Conservation (phyloP, 2,329 filamentous ascomycete genomes). For the Pestalotiopsis sp. region DNA sequence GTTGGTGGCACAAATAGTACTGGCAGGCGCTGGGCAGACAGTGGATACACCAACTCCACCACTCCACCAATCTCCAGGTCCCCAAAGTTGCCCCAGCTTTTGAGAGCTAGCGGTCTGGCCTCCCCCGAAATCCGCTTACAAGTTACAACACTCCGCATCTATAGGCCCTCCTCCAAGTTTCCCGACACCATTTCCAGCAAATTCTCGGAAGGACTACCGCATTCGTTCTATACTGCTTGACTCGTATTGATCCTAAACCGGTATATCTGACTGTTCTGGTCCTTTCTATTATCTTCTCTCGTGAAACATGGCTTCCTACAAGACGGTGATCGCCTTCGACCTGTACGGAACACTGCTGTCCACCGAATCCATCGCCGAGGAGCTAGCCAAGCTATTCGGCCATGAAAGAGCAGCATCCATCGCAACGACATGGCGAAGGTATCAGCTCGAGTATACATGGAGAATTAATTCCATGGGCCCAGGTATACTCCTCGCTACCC, state of each 20-base stretch:
- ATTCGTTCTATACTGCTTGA: neutral
- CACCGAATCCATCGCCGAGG: constrained; percentile 66
- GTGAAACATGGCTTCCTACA: constrained; percentile 21
- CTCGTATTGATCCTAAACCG: neutral
- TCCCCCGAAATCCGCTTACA: too few species aligned
- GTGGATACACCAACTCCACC: neutral
- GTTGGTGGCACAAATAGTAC: neutral
- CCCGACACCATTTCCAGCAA: too few species aligned
- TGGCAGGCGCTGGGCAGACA: neutral
- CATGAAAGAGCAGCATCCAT: constrained; percentile 58
- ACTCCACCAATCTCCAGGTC: neutral
- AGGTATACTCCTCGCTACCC: constrained; percentile 18
- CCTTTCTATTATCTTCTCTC: neutral
- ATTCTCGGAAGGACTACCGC: neutral
- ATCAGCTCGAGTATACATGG: constrained; percentile 80
- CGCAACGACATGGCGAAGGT: constrained; percentile 65
- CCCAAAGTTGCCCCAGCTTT: neutral
- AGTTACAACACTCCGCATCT: neutral
- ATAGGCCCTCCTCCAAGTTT: neutral
- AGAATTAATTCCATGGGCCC: constrained; percentile 74
- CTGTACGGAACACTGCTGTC: constrained; percentile 76
- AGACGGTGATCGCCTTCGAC: constrained; percentile 67
- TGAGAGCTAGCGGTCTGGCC: neutral
- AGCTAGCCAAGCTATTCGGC: constrained; percentile 60
- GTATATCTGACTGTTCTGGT: neutral